phyloP scores from a whole-genome alignment of 768 basidiomycete genomes.

The Lyophyllum shimeji region DNA sequence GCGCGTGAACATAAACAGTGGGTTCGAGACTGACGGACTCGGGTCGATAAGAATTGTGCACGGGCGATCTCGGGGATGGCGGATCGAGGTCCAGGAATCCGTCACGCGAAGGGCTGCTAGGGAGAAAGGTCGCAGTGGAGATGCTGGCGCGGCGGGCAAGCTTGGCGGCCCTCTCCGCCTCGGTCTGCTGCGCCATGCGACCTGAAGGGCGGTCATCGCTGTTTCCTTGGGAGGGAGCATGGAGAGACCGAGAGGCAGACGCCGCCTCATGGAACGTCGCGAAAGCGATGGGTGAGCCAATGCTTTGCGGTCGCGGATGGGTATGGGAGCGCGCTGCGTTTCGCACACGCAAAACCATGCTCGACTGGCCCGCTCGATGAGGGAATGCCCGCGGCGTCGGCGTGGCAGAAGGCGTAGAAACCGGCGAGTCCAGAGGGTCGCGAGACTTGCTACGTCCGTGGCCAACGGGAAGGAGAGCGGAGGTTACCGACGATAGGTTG shows the following conservation, averaged over 20 bases:
- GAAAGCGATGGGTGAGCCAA: constrained; percentile 4
- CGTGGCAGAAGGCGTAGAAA: neutral
- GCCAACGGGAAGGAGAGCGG: constrained; percentile 5
- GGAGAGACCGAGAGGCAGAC: neutral
- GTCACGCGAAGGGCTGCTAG: constrained; percentile 1
- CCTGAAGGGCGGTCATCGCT: neutral
- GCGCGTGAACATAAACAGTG: neutral
- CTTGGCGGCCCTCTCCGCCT: constrained; percentile 1
- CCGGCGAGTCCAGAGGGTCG: neutral
- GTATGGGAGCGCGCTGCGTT: neutral
- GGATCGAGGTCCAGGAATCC: neutral
- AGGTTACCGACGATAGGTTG: constrained; percentile 8
- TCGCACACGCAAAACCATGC: neutral
- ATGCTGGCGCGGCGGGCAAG: constrained; percentile 11
- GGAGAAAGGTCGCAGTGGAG: constrained; percentile 5
- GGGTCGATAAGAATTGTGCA: neutral
- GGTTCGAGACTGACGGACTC: neutral
- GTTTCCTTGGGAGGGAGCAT: neutral
- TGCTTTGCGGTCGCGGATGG: neutral
- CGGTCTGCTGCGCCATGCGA: neutral
- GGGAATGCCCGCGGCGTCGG: neutral
- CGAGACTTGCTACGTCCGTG: constrained; percentile 14
- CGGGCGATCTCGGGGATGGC: neutral
- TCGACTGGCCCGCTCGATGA: neutral
- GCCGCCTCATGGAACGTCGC: neutral